Base-by-base conservation (phyloP, 306 rosid genomes). In the Erythrophleum fordii region DNA sequence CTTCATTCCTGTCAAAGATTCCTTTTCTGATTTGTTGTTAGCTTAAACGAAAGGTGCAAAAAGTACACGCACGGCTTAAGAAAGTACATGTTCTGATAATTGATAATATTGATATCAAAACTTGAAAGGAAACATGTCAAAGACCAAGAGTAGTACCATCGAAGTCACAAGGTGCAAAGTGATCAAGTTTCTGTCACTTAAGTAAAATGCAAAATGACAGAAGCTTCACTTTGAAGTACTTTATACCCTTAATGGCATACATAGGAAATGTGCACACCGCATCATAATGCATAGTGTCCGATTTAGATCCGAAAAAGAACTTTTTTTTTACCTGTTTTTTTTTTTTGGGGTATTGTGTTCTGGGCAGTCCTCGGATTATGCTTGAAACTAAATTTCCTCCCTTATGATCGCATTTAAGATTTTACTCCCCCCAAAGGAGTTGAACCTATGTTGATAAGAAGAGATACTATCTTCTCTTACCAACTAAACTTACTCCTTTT, bases 11-110 rank as follows among this genome's bases (percentile, higher is more conserved):
- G 44, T 68, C 45, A 48, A 73, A 25, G 34, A 12, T 10, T 37
- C 10, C 72, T 37, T 59, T 28, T 75, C n/a, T 39, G 81, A 61
- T 82, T 49, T 77, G 75, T 64, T 61, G 52, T 84, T 69, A 11
- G 41, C 73, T 69, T 68, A 26, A 68, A 59, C 23, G 46, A 66
- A 41, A 73, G 39, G 42, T 66, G 22, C 39, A 34, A 18, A 53
- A 45, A 13, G 23, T 65, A 71, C 4, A 4, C 11, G 44, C 49
- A 41, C 49, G 69, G 34, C 62, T 51, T 4, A n/a, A 69, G 39
- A 59, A 70, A 46, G 62, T 53, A n/a, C 22, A 23, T 72, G 73
- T 65, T 81, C 60, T 66, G 37, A 64, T 65, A 5, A 8, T 12
- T n/a, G n/a, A n/a, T n/a, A n/a, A n/a, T n/a, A 6, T 71, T 23